These are phyloP conservation scores for Pyricularia sp. DNA, from an alignment of 2,329 filamentous ascomycete species.

Conservation along the genomic window DNA sequence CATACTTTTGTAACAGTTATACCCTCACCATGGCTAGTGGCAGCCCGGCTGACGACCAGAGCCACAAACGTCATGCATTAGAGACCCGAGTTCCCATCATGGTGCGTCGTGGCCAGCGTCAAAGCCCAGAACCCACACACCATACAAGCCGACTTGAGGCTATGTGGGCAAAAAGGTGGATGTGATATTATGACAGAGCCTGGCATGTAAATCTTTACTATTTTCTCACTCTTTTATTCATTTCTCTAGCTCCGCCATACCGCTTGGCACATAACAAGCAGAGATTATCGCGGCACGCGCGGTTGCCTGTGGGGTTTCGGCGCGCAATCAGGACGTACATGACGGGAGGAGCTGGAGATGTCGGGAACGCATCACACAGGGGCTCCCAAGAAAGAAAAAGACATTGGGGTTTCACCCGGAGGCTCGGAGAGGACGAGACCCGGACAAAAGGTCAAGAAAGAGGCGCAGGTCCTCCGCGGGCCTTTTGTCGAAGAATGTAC, in stretches of 20 bases:
- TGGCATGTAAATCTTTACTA: no score
- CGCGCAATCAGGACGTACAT: background rate
- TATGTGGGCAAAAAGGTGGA: no score
- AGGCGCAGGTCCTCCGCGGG: background rate
- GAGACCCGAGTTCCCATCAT: no score
- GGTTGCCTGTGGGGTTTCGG: background rate
- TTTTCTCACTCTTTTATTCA: background rate
- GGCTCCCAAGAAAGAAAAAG: background rate
- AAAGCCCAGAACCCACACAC: no score
- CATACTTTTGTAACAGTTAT: no score
- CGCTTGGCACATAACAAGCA: background rate
- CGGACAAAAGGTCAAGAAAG: background rate
- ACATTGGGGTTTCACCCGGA: background rate
- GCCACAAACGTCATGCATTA: no score
- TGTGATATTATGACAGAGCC: no score
- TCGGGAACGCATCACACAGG: background rate
- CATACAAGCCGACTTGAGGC: no score
- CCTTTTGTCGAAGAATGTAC: background rate
- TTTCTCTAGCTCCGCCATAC: background rate
- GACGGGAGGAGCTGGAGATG: background rate
- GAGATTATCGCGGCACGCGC: background rate
- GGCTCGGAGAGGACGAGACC: background rate
- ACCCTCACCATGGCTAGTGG: no score
- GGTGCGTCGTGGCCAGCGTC: no score
- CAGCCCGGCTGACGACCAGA: no score